Evolutionary conservation across 805 yeast genomes (phyloP), one percentile per base, ranked within the genome.

Genomic region (Candida namnaoensis): DNA sequence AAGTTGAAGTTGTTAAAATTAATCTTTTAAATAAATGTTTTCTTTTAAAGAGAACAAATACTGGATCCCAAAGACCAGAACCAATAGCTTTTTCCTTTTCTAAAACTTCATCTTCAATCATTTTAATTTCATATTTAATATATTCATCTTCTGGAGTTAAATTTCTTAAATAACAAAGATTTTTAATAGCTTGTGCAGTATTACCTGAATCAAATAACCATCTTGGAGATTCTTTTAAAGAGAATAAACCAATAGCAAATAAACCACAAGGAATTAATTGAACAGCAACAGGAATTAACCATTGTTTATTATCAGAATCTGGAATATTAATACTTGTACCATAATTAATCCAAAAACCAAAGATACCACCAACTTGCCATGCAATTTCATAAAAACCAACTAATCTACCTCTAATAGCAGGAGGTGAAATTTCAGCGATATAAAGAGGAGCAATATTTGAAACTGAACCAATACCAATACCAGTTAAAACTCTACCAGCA

Each of bases 401-500:
- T 32, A 70, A 55, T 44, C 62, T 62, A 15, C 76, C 78, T 51
- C 76, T 58, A 35, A 69, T 63, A 4, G 66, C 56, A 5, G 73
- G 60, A 4, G 76, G 76, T 3, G 69, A 56, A 24, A 65, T 63
- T 44, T 72, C 76, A 5, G 69, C 60, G 7, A 72, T 59, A 44
- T 68, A 72, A 34, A 71, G 63, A 5, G 78, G 78, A 1, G 74
- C 74, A 43, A 73, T 55, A 52, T 68, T 66, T 1, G 78, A 65
- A 35, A 74, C 62, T 10, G 70, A 68, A 4, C 81, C 81, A 40
- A 73, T 71, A 27, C 78, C 78, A 9, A 76, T 36, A 7, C 81
- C 68, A 10, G 64, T 53, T 26, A 60, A 44, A 11, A 69, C 69
- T 47, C 82, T 62, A 11, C 81, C 81, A 2, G 74, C 70, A 45